These are phyloP conservation scores for Coccomyxa subellipsoidea DNA, from an alignment of 163 green algal species.

Conservation along the genomic window DNA sequence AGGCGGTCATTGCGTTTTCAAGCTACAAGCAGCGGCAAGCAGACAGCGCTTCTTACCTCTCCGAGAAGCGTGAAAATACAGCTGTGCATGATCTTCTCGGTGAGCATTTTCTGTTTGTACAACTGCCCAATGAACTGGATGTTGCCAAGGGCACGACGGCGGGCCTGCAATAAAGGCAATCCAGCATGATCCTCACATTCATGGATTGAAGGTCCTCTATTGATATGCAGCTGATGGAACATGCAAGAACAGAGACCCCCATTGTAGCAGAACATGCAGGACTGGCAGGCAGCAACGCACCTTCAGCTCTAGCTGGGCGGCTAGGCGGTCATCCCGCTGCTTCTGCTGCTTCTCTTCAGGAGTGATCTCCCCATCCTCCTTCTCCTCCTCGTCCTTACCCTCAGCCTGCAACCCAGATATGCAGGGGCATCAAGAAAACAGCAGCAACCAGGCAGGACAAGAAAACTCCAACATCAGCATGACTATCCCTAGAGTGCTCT, in stretches of 20 bases:
- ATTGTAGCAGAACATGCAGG: neutral
- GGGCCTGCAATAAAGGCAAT: constrained; percentile 40
- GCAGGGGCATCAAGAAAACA: neutral
- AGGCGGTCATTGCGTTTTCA: neutral
- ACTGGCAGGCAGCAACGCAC: neutral
- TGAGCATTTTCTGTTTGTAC: constrained; percentile 86
- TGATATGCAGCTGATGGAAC: too few species aligned
- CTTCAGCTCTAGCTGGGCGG: constrained; percentile 26
- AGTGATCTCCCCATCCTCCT: constrained; percentile 66
- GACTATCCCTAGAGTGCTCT: too few species aligned
- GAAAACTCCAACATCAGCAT: neutral
- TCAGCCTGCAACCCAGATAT: constrained; percentile 1
- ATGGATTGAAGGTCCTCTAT: too few species aligned
- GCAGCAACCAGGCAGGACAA: neutral
- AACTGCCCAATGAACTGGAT: constrained; percentile 97
- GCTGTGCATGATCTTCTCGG: constrained; percentile 85
- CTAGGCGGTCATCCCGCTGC: neutral
- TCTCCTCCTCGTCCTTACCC: constrained; percentile 30
- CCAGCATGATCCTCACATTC: neutral
- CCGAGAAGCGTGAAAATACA: constrained; percentile 79
- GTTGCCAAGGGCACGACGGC: constrained; percentile 89
- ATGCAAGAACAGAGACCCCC: too few species aligned
- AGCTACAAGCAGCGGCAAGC: neutral
- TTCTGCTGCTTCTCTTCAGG: neutral
- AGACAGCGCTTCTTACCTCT: constrained; percentile 39